Base-by-base conservation (phyloP, 192 early-diverging fungal genomes). In the Phycomyces nitens region DNA sequence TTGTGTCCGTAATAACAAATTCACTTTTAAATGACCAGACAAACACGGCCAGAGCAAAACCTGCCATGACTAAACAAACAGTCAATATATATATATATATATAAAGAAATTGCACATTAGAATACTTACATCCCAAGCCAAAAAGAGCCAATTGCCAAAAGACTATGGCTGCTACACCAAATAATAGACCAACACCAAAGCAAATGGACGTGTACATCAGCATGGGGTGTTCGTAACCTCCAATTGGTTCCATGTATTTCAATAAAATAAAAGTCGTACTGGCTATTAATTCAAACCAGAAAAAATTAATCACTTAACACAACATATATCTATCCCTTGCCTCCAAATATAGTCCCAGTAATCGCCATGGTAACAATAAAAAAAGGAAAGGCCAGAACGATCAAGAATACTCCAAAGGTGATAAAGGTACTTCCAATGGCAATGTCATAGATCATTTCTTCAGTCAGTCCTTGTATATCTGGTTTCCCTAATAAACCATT, bases 321-420 rank as follows among this genome's bases (percentile, higher is more conserved):
- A 39, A 1, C 39, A 29, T 40, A 24, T 3, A 55, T 2, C 14
- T 11, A 27, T 12, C 23, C 53, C 53, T 27, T 70, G 68, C 69
- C 27, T 11, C 58, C 62, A 4, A 57, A 10, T 65, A 68, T 68
- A 51, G 70, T 62, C 16, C 80, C 76, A 34, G 18, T 57, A 26
- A 82, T 49, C 22, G 58, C 65, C 15, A 76, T 38, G 43, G 78
- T 56, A 6, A 72, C 38, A 23, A 69, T 75, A 71, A 82, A 82
- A 38, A 80, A 49, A 18, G 53, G 47, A 61, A 68, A 69, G 8
- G 73, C 80, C 38, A 72, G 51, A 50, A 81, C 71, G 20, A 58
- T 27, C 6, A 61, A 42, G 39, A 41, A 41, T 10, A 60, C n/a
- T 5, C 66, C 66, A 9, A 58, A 39, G 24, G 40, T 14, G 4